Conservation (phyloP, 306 rosid genomes). For the Ochetophila trinervis region DNA sequence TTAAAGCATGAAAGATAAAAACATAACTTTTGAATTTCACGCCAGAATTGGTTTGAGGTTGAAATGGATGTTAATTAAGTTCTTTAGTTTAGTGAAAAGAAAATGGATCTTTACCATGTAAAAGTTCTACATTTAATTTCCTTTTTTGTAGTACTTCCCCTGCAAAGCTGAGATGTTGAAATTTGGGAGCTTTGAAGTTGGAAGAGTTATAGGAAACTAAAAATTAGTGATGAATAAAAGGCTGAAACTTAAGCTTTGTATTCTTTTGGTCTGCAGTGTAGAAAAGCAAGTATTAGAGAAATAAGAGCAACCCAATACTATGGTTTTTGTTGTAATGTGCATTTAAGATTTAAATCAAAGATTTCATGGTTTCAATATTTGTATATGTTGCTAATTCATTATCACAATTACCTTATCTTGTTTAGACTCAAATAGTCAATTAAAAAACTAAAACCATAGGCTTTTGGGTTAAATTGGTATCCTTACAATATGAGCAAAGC, state of each 20-base stretch:
- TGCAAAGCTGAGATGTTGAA: slow-evolving; percentile 30
- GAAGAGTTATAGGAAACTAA: not conserved
- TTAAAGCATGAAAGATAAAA: not conserved
- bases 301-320: too few species aligned
- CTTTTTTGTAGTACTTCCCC: slow-evolving; percentile 27
- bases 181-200: slow-evolving; percentile 6
- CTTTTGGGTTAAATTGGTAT: too few species aligned
- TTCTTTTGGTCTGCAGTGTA: not conserved
- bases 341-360: too few species aligned
- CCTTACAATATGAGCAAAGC: too few species aligned
- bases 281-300: too few species aligned
- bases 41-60: too few species aligned
- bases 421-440: too few species aligned
- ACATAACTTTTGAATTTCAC: not conserved
- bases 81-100: not conserved
- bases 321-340: too few species aligned
- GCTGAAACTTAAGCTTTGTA: not conserved
- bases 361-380: not conserved
- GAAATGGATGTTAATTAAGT: too few species aligned
- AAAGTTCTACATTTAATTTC: not conserved
- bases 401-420: too few species aligned
- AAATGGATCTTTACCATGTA: not conserved
- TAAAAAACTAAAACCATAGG: too few species aligned
- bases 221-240: slow-evolving; percentile 10
- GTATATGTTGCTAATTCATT: too few species aligned